These are phyloP conservation scores for Monilinia laxa DNA, from an alignment of 2,329 filamentous ascomycete genomes.

Conservation along the genomic window DNA sequence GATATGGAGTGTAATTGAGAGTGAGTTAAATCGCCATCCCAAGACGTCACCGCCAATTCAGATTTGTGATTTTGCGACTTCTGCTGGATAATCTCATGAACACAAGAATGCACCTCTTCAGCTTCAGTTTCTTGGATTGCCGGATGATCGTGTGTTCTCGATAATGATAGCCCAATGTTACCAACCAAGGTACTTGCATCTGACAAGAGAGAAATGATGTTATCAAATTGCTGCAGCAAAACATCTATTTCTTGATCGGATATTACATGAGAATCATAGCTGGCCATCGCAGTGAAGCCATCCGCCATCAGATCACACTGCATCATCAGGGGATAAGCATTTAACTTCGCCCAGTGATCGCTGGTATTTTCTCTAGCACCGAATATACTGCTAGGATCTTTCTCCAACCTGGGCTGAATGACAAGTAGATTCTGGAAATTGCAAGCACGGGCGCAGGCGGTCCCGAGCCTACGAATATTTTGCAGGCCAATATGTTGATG, in stretches of 20 bases:
- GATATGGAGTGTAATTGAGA: constrained; percentile 32
- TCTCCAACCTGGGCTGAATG: constrained; percentile 19
- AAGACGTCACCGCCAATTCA: constrained; percentile 16
- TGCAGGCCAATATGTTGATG: constrained; percentile 22
- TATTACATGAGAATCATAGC: constrained; percentile 24
- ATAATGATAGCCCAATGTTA: constrained; percentile 27
- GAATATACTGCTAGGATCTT: constrained; percentile 5
- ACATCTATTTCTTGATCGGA: constrained; percentile 19
- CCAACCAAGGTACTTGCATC: constrained; percentile 8
- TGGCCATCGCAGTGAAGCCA: constrained; percentile 24
- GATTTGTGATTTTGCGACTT: background rate
- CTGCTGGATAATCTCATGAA: constrained; percentile 30
- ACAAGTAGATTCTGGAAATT: constrained; percentile 23
- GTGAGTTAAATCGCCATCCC: constrained; percentile 36
- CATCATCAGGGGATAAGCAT: constrained; percentile 28
- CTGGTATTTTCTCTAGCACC: constrained; percentile 4
- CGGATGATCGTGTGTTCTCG: background rate
- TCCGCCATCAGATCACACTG: constrained; percentile 22
- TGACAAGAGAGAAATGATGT: constrained; percentile 6
- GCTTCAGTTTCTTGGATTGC: constrained; percentile 8
- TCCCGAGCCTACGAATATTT: constrained; percentile 9
- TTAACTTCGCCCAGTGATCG: constrained; percentile 23
- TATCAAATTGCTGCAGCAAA: constrained; percentile 25
- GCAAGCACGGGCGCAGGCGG: constrained; percentile 13
- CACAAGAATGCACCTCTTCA: constrained; percentile 18